Conservation (phyloP, 352 stramenopile species). For the Pythium periplocum region DNA sequence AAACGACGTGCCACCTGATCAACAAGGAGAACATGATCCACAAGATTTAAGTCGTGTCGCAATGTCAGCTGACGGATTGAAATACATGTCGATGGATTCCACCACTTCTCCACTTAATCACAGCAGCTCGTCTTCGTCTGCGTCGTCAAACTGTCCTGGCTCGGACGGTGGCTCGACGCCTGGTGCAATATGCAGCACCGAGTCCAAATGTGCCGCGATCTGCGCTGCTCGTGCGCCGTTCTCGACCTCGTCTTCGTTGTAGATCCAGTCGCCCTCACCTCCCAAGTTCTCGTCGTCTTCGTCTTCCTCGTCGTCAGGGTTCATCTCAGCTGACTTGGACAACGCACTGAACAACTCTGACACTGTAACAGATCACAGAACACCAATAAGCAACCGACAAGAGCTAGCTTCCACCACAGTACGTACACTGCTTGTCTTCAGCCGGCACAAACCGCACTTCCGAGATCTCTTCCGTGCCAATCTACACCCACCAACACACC, state of each 20-base stretch:
- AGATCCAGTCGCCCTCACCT: conserved; percentile 62
- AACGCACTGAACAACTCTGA: conserved; percentile 71
- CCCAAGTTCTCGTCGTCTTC: conserved; percentile 18
- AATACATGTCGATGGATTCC: not conserved
- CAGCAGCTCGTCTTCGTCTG: conserved; percentile 55
- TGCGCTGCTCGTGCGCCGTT: conserved; percentile 55
- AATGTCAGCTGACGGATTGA: too few species aligned
- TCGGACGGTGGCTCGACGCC: conserved; percentile 22
- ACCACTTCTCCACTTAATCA: conserved; percentile 10
- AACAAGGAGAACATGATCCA: conserved; percentile 99
- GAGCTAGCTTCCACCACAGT: not conserved
- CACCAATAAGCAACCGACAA: not conserved
- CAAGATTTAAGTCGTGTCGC: conserved; percentile 56
- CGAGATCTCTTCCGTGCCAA: conserved; percentile 56
- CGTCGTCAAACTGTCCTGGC: conserved; percentile 74
- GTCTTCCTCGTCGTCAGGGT: conserved; percentile 63
- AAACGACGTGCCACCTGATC: conserved; percentile 98
- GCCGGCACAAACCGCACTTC: conserved; percentile 74
- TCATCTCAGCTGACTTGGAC: conserved; percentile 78
- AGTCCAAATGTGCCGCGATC: conserved; percentile 64
- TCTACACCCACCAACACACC: conserved; percentile 16
- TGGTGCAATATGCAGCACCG: conserved; percentile 57
- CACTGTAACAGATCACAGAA: conserved; percentile 24
- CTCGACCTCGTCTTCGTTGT: conserved; percentile 69
- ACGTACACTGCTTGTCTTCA: conserved; percentile 59